Evolutionary conservation across 2,329 filamentous ascomycete genomes (phyloP), one percentile per base, ranked within the genome.

Genomic region (Magnaporthiopsis incrustans): DNA sequence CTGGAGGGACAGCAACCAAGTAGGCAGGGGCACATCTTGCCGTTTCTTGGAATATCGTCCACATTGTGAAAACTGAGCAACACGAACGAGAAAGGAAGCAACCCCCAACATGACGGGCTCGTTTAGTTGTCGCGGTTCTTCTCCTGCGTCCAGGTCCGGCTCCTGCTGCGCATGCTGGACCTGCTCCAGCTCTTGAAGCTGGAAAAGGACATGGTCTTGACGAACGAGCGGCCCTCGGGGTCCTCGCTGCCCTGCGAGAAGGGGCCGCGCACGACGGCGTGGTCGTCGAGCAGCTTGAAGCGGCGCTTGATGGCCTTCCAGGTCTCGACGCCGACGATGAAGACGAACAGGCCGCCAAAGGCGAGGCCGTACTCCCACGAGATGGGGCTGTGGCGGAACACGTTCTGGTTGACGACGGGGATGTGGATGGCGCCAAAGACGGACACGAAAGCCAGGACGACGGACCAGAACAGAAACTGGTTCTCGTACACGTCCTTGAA

Each of bases 311-410:
- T 74, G 69, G 82, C 81, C 77, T 92, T 92, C 89, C 89, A 93
- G 12, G 77, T 73, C 78, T 93, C 90, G 57, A 91, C 81, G 32
- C 87, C 87, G 0, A 80, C 73, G 60, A 92, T 82, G 71, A 89
- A 92, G 4, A 90, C 71, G 15, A 87, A 67, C 0, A 87, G 82
- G 65, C 84, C 85, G 26, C 86, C 82, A 38, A 90, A 78, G 0
- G 89, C 84, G 7, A 92, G 78, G 1, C 82, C 85, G 89, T 89
- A 92, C 72, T 92, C 89, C 90, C 89, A 92, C 25, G 78, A 81
- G 69, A 92, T 91, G 25, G 79, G 81, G 10, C 77, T 81, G 76
- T 92, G 89, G 77, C 89, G 89, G 80, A 92, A 91, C 53, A 92
- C 88, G 33, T 82, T 81, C 22, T 78, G 82, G 77, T 90, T 91